A percentile compares a stretch with the other conserved stretches of the same genome.
Evolutionary conservation across 1,284 basidiomycete genomes (phyloP).

Genomic region (Wallemia mellicola): DNA sequence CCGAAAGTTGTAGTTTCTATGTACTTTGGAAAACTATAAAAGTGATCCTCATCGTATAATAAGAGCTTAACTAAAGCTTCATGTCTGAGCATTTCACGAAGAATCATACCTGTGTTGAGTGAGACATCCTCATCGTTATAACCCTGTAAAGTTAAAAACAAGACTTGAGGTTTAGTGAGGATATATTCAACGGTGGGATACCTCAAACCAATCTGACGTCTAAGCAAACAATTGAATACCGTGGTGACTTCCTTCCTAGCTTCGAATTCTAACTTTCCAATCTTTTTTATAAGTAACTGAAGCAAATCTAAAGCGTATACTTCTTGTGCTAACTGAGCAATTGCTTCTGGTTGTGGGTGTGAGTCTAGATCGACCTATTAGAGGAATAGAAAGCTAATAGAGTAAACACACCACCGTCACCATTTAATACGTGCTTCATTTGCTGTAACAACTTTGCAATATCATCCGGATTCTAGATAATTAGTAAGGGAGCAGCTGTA

Average conservation of each 20-base stretch:
- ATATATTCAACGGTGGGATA: conserved; percentile 90
- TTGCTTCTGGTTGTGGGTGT: conserved; percentile 55
- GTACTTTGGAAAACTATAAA: conserved; percentile 86
- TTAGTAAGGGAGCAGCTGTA: conserved; percentile 1
- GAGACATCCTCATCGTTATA: conserved; percentile 87
- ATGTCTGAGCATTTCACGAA: conserved; percentile 87
- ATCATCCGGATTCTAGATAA: conserved; percentile 44
- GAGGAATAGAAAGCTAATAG: not conserved
- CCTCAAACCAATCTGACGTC: conserved; percentile 71
- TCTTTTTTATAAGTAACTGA: conserved; percentile 45
- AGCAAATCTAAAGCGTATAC: conserved; percentile 75
- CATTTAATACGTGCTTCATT: conserved; percentile 57
- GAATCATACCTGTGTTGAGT: conserved; percentile 89
- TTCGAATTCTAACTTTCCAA: conserved; percentile 79
- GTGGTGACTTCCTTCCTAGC: conserved; percentile 71
- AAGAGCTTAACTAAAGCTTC: conserved; percentile 71
- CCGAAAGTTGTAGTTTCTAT: conserved; percentile 96
- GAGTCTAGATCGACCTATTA: conserved; percentile 7
- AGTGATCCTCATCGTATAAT: conserved; percentile 75
- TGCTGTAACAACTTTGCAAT: conserved; percentile 63
- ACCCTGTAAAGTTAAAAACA: conserved; percentile 40
- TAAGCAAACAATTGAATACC: conserved; percentile 84
- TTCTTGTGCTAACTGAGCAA: conserved; percentile 82
- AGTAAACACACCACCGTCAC: conserved; percentile 35
- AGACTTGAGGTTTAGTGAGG: conserved; percentile 47